Base-by-base conservation (phyloP, 1,284 basidiomycete genomes). In the Trametes versicolor region DNA sequence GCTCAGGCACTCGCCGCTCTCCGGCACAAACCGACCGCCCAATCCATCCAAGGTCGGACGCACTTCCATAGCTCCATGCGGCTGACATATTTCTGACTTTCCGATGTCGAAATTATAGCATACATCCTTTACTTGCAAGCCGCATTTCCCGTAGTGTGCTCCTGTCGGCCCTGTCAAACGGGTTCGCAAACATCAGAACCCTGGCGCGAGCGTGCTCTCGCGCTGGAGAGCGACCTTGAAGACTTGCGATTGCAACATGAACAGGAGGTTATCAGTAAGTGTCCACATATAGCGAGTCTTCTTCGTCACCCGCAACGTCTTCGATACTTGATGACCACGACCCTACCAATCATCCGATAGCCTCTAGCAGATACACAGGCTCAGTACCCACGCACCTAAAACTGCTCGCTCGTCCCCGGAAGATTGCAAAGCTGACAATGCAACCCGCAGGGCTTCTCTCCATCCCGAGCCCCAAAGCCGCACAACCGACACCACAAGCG, bases 151-250 rank as follows among this genome's bases (percentile, higher is more conserved):
- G 50, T 74, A 6, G 72, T 76, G 23, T 55, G 62, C 23, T 5
- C 54, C 7, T 57, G 47, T 51, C 54, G 37, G 12, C 53, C 54
- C 5, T 58, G 34, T 49, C 50, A 32, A 21, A 52, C 63, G 3
- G 47, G 25, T 6, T 9, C 41, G 8, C 23, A 25, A 29, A 32
- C 60, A n/a, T 76, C 78, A 19, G 72, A 74, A 15, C 73, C 74
- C 27, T 88, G 85, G 86, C 80, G 79, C 59, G 75, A 70, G 4
- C 81, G 79, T 59, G 84, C 80, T 1, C 72, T 84, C n/a, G 71
- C 75, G 25, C 74, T 88, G 21, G 86, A 87, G 67, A 75, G 71
- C 58, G 77, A 83, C 36, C 71, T 81, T 39, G 70, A 70, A 6
- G 70, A 71, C 2, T 71, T 87, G 51, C 77, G 81, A 60, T 75